Base-by-base conservation (phyloP, 352 stramenopile genomes). In the Phytophthora cactorum region DNA sequence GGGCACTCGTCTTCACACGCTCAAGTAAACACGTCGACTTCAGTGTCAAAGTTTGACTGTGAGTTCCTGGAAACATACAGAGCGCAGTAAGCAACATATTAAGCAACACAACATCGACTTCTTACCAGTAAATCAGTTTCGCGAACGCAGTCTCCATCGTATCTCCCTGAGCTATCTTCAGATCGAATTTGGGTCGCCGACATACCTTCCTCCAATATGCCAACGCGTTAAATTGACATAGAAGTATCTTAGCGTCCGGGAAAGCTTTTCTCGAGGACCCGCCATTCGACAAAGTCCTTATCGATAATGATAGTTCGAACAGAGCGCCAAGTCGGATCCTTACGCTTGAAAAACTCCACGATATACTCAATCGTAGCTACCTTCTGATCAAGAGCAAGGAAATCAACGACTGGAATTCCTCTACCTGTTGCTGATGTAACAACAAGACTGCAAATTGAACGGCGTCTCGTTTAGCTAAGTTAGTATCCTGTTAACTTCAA, bases 271-370 rank as follows among this genome's bases (percentile, higher is more conserved):
- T 58, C 39, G 3, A 66, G 5, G 22, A 46, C 17, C 2, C 38
- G 5, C 58, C 38, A 59, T 39, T 59, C 27, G 4, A 58, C 58
- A 14, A 66, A 58, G 14, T 66, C 49, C 8, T 66, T 59, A 31
- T 58, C 59, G 8, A 66, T 59, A 0, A 59, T 29, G 11, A 72
- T 6, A 4, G 47, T 56, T 22, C 50, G 8, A 4, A 70, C 45
- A 2, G 50, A 15, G 11, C 3, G 34, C 51, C 60, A 74, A 3
- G 3, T n/a, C 1, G 49, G 22, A 41, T 70, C 72, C 5, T 58
- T 68, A 1, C 22, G 8, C 15, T 78, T 78, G 46, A 78, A 67
- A 27, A 70, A 66, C 2, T 62, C 34, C 3, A 76, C 1, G 12
- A 72, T 66, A 0, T 29, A 1, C n/a, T 53, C 27, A 29, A 76